phyloP scores from a whole-genome alignment of 208 protist genomes.

The Angomonas ambiguus region DNA sequence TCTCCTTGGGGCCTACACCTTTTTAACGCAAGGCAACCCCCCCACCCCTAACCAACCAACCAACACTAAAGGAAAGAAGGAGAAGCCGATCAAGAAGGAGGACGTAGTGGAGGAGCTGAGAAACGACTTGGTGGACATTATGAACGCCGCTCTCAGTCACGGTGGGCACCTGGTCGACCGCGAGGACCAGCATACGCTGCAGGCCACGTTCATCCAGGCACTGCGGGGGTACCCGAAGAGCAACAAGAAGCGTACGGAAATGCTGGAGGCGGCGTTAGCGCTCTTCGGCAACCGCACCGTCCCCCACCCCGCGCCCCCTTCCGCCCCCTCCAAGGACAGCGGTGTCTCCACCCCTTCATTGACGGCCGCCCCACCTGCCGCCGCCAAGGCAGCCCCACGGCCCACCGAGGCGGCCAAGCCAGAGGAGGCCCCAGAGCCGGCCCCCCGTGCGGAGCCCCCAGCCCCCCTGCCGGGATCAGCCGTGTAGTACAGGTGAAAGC shows the following conservation, averaged over 20 bases:
- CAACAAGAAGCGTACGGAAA: slow-evolving; percentile 79
- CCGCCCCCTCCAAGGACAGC: background rate
- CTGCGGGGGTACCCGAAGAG: slow-evolving; percentile 67
- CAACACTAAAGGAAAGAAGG: slow-evolving; percentile 26
- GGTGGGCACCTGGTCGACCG: slow-evolving; percentile 83
- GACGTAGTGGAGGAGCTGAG: slow-evolving; percentile 64
- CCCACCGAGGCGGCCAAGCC: slow-evolving; percentile 4
- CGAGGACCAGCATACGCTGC: slow-evolving; percentile 80
- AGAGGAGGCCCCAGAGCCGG: background rate
- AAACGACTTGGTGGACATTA: slow-evolving; percentile 80
- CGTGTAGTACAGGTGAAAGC: slow-evolving; percentile 12
- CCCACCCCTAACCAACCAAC: slow-evolving; percentile 14
- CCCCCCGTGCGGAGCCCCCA: background rate
- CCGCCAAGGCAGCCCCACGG: background rate
- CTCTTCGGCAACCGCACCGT: slow-evolving; percentile 67
- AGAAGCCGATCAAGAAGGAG: slow-evolving; percentile 48
- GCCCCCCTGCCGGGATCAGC: slow-evolving; percentile 35
- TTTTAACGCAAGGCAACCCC: slow-evolving; percentile 57
- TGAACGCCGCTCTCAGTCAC: slow-evolving; percentile 86
- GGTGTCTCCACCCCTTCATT: background rate
- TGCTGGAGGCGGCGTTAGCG: slow-evolving; percentile 66
- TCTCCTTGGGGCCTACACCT: slow-evolving; percentile 76
- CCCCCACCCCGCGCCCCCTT: slow-evolving; percentile 21
- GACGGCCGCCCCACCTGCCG: background rate
- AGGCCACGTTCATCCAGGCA: slow-evolving; percentile 74